phyloP scores from a whole-genome alignment of 257 asterid genomes.

The Solanum etuberosum region DNA sequence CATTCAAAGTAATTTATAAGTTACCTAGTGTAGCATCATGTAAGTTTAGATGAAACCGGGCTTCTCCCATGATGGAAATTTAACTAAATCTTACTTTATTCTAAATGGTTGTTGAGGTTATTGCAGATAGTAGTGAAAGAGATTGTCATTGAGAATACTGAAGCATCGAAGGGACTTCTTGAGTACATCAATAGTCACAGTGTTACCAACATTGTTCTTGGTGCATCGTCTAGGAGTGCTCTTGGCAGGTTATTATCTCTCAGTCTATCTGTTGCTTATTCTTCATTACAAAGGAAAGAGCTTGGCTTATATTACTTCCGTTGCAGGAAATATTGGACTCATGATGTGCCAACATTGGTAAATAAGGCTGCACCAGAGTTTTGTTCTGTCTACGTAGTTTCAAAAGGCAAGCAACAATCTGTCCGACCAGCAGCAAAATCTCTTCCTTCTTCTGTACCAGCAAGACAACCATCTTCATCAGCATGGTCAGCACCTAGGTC shows the following conservation, averaged over 20 bases:
- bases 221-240: slow-evolving; percentile 39
- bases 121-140: slow-evolving; percentile 44
- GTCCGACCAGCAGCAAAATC: slow-evolving; percentile 43
- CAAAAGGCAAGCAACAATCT: slow-evolving; percentile 48
- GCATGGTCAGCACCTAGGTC: background rate
- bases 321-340: slow-evolving; percentile 45
- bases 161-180: slow-evolving; percentile 37
- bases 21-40: background rate
- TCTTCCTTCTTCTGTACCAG: background rate
- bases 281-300: background rate
- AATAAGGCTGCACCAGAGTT: slow-evolving; percentile 69
- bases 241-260: slow-evolving; percentile 23
- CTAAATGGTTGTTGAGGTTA: slow-evolving; percentile 3
- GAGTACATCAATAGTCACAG: slow-evolving; percentile 41
- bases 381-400: slow-evolving; percentile 58
- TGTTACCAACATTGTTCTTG: slow-evolving; percentile 49
- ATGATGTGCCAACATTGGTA: slow-evolving; percentile 50
- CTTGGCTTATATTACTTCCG: slow-evolving; percentile 8
- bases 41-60: background rate
- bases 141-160: slow-evolving; percentile 39
- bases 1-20: background rate
- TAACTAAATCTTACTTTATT: background rate
- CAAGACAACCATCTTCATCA: slow-evolving; percentile 7
- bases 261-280: background rate
- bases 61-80: background rate